Evolutionary conservation across 805 yeast species (phyloP).

Genomic region (Zygoascus tannicola): DNA sequence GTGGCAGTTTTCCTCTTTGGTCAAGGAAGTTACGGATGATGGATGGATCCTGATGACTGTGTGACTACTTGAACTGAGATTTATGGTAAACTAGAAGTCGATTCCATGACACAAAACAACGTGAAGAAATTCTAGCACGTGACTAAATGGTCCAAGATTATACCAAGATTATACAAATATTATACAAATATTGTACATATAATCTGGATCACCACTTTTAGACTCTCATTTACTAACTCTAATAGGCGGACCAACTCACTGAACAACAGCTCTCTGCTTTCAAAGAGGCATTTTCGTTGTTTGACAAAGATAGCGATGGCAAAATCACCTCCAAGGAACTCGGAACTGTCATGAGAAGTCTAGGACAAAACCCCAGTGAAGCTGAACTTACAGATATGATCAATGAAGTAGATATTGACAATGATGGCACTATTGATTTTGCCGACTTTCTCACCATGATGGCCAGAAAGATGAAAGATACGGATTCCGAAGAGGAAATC

Average conservation of each 20-base stretch:
- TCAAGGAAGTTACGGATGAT: too few species aligned
- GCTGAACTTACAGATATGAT: slow-evolving; percentile 93
- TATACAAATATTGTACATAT: too few species aligned
- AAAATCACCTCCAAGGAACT: slow-evolving; percentile 91
- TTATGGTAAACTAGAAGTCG: too few species aligned
- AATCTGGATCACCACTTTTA: too few species aligned
- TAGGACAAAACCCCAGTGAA: slow-evolving; percentile 95
- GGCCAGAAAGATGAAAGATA: slow-evolving; percentile 92
- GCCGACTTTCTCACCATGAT: slow-evolving; percentile 75
- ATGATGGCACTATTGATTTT: slow-evolving; percentile 82
- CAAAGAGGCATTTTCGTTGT: slow-evolving; percentile 94
- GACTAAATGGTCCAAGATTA: too few species aligned
- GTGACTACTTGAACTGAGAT: too few species aligned
- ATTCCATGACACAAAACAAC: too few species aligned
- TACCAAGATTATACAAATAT: too few species aligned
- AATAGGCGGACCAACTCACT: slow-evolving; percentile 76
- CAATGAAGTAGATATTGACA: slow-evolving; percentile 93
- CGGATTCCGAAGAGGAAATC: slow-evolving; percentile 94
- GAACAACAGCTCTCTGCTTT: slow-evolving; percentile 96
- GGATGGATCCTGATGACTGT: too few species aligned
- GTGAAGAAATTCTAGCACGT: too few species aligned
- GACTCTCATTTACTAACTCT: too few species aligned
- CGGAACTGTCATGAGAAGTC: slow-evolving; percentile 98
- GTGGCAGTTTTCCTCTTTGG: too few species aligned
- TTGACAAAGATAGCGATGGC: slow-evolving; percentile 95